phyloP scores from a whole-genome alignment of 2,329 filamentous ascomycete species.

The Grosmannia penicillata region DNA sequence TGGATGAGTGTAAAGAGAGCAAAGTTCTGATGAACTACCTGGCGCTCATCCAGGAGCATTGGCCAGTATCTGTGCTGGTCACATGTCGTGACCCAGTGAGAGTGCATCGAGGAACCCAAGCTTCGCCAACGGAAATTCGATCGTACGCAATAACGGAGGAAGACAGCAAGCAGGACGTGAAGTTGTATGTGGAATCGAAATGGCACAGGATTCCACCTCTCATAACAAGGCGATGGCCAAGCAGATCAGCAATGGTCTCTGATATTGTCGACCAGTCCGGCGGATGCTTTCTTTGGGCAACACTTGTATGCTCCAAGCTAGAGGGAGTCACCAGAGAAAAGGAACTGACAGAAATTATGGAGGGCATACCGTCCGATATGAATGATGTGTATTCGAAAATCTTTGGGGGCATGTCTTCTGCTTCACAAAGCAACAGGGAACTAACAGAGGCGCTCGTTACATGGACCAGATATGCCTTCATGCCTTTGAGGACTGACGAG shows the following conservation, averaged over 20 bases:
- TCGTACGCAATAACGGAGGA: slow-evolving; percentile 12
- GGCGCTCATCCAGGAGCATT: slow-evolving; percentile 10
- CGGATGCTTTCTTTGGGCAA: slow-evolving; percentile 18
- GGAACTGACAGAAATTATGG: slow-evolving; percentile 13
- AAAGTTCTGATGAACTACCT: slow-evolving; percentile 14
- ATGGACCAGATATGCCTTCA: slow-evolving; percentile 14
- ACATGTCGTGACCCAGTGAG: slow-evolving; percentile 14
- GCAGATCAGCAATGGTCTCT: too few species aligned
- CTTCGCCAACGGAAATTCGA: slow-evolving; percentile 6
- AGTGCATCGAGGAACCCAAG: not conserved
- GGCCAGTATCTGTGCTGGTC: slow-evolving; percentile 15
- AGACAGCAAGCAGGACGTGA: slow-evolving; percentile 13
- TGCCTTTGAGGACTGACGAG: slow-evolving; percentile 13
- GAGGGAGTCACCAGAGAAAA: slow-evolving; percentile 13
- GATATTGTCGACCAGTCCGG: slow-evolving; percentile 13
- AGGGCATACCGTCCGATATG: slow-evolving; percentile 15
- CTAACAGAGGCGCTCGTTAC: slow-evolving; percentile 13
- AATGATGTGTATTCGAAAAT: slow-evolving; percentile 15
- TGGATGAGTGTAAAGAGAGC: slow-evolving; percentile 16
- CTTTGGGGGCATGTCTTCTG: slow-evolving; percentile 11
- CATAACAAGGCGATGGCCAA: too few species aligned
- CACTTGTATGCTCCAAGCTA: slow-evolving; percentile 14
- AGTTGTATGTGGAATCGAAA: slow-evolving; percentile 12
- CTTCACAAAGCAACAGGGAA: slow-evolving; percentile 13
- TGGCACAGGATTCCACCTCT: slow-evolving; percentile 3